Evolutionary conservation across 140 eudicot genomes (phyloP), one percentile per base, ranked within the genome.

Genomic region (Flaveria floridana): DNA sequence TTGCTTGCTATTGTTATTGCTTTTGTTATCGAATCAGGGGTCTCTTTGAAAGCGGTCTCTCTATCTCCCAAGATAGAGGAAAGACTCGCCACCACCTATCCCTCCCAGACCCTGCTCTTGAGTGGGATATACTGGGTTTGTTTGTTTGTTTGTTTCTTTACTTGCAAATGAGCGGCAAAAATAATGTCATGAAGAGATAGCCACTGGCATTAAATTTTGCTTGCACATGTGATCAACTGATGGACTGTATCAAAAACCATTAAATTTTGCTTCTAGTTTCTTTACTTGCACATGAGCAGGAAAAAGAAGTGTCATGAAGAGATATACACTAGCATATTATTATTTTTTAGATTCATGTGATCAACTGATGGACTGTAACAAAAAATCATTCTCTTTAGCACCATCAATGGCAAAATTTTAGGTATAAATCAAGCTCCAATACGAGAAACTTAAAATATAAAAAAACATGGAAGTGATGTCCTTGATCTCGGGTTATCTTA

Each of bases 381-480:
- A 52, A 6, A 18, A 13, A 48, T 13, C n/a, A 55, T 55, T 55
- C 26, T 52, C 65, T 65, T 25, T 30, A 15, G 39, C 71, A 65
- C 72, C 23, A 75, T 28, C 61, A 51, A 39, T 30, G 44, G 52
- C 73, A 34, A 26, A 18, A 65, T 48, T 72, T 48, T 30, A 28
- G 52, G 72, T 16, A 50, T 55, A 6, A 28, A 48, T 23, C 50
- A 46, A 61, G 57, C 39, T 28, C 42, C 59, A 59, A 21, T 23
- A 26, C 50, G 21, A 25, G 6, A 15, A 25, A n/a, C 23, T 47
- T 9, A 9, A 10, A 44, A 44, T 42, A 2, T 5, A 9, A 47
- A 18, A 28, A 48, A 50, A 47, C 71, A 30, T 18, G 51, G 14
- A 48, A 18, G 12, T 48, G 13, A 19, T 16, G 9, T 52, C 20